Percentiles rank a stretch among this genome's conserved stretches.
phyloP scores from a whole-genome alignment of 768 basidiomycete genomes.

The Lactarius tabidus region DNA sequence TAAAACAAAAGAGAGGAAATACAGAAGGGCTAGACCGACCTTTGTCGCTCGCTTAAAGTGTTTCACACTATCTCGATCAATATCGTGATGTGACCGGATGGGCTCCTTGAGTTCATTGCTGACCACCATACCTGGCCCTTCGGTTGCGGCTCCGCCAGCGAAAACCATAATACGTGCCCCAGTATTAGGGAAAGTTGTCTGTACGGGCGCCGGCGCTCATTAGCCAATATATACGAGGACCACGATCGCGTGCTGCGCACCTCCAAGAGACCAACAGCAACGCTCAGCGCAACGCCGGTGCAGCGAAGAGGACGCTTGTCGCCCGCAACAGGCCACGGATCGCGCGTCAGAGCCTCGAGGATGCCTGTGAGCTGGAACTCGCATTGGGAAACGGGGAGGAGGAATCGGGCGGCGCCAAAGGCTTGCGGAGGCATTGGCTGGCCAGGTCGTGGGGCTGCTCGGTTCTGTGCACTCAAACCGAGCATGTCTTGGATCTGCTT shows the following conservation, averaged over 20 bases:
- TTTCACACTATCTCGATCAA: slow-evolving; percentile 93
- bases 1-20: not conserved
- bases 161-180: slow-evolving; percentile 97
- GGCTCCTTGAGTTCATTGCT: slow-evolving; percentile 94
- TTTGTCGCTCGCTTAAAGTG: slow-evolving; percentile 96
- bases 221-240: not conserved
- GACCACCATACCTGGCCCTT: slow-evolving; percentile 97
- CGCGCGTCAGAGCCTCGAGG: slow-evolving; percentile 78
- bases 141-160: slow-evolving; percentile 90
- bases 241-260: slow-evolving; percentile 34
- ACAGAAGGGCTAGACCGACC: slow-evolving; percentile 43
- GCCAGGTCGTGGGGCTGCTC: slow-evolving; percentile 82
- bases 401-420: slow-evolving; percentile 84
- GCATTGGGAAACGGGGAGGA: slow-evolving; percentile 86
- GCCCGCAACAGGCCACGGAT: slow-evolving; percentile 96
- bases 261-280: slow-evolving; percentile 90
- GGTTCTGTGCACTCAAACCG: slow-evolving; percentile 71
- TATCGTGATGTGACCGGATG: slow-evolving; percentile 98
- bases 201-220: not conserved
- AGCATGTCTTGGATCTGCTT: slow-evolving; percentile 99
- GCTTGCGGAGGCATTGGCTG: slow-evolving; percentile 77
- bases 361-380: slow-evolving; percentile 96
- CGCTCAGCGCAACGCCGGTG: slow-evolving; percentile 91
- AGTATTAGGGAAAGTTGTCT: slow-evolving; percentile 91
- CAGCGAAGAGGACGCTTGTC: slow-evolving; percentile 92